phyloP scores from a whole-genome alignment of 495 filamentous ascomycete genomes.

The Aspergillus panamensis region DNA sequence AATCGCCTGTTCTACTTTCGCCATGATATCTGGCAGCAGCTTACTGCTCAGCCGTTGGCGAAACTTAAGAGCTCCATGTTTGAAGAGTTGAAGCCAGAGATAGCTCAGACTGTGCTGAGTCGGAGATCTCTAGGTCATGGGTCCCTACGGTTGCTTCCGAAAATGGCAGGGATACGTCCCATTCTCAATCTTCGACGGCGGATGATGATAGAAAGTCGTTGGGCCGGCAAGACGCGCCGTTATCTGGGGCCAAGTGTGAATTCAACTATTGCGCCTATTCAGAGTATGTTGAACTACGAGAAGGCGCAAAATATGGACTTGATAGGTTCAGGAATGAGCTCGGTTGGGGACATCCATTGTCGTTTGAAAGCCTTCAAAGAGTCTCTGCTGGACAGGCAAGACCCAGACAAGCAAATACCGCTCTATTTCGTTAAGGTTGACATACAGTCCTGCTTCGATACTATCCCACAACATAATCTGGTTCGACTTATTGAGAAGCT shows the following conservation, averaged over 20 bases:
- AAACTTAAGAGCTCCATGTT: constrained; percentile 72
- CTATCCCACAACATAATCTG: constrained; percentile 79
- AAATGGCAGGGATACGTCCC: constrained; percentile 65
- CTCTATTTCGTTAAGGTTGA: constrained; percentile 91
- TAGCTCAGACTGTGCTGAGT: constrained; percentile 56
- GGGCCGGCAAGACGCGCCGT: constrained; percentile 42
- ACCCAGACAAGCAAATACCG: constrained; percentile 4
- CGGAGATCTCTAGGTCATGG: constrained; percentile 67
- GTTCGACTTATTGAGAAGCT: constrained; percentile 62
- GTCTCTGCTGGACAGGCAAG: constrained; percentile 15
- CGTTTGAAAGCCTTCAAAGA: constrained; percentile 66
- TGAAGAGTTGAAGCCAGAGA: constrained; percentile 63
- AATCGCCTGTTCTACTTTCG: constrained; percentile 91
- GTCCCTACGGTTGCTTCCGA: constrained; percentile 77
- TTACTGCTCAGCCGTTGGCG: constrained; percentile 70
- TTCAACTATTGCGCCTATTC: constrained; percentile 68
- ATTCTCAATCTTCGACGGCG: constrained; percentile 82
- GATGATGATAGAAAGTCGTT: constrained; percentile 37
- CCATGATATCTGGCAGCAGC: constrained; percentile 81
- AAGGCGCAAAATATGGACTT: constrained; percentile 56
- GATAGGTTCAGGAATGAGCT: constrained; percentile 75
- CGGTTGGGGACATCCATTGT: constrained; percentile 76
- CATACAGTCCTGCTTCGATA: constrained; percentile 90
- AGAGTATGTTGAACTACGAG: constrained; percentile 74
- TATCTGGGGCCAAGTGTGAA: constrained; percentile 76